phyloP scores from a whole-genome alignment of 2,329 filamentous ascomycete genomes.

The Botrytis paeoniae region DNA sequence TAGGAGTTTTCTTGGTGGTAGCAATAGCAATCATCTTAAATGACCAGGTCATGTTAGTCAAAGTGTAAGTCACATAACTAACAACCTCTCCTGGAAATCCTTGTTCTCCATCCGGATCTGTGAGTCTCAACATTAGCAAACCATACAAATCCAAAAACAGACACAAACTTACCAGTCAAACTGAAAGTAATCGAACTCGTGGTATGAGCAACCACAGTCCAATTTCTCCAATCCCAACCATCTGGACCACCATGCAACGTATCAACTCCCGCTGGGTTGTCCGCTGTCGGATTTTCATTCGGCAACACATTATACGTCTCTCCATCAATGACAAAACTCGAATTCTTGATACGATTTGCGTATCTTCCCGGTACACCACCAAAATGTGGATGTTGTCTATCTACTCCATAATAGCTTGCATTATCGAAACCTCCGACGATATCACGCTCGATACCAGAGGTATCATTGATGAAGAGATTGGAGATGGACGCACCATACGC shows the following conservation, averaged over 20 bases:
- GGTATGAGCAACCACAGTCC: conserved; percentile 67
- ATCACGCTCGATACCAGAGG: conserved; percentile 65
- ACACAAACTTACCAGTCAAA: conserved; percentile 52
- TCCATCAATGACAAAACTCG: conserved; percentile 66
- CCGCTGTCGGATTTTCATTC: conserved; percentile 59
- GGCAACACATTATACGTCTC: conserved; percentile 54
- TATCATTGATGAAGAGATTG: conserved; percentile 68
- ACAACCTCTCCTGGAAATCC: conserved; percentile 78
- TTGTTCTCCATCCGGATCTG: conserved; percentile 64
- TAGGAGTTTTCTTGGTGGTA: conserved; percentile 72
- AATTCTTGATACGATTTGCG: conserved; percentile 78
- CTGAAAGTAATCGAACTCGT: conserved; percentile 69
- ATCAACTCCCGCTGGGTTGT: conserved; percentile 53
- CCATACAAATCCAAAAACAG: neutral
- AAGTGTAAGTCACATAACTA: conserved; percentile 70
- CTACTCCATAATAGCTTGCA: conserved; percentile 64
- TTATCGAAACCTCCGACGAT: conserved; percentile 75
- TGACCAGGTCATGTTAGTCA: conserved; percentile 65
- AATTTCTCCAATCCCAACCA: conserved; percentile 69
- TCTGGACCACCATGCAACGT: conserved; percentile 68
- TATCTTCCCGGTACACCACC: conserved; percentile 73
- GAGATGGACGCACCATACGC: conserved; percentile 72
- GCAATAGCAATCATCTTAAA: conserved; percentile 69
- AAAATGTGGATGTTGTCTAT: conserved; percentile 66
- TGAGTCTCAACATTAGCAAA: neutral